Evolutionary conservation across 83 land plant genomes (phyloP), one percentile per base, ranked within the genome.

Genomic region (Thuja plicata): DNA sequence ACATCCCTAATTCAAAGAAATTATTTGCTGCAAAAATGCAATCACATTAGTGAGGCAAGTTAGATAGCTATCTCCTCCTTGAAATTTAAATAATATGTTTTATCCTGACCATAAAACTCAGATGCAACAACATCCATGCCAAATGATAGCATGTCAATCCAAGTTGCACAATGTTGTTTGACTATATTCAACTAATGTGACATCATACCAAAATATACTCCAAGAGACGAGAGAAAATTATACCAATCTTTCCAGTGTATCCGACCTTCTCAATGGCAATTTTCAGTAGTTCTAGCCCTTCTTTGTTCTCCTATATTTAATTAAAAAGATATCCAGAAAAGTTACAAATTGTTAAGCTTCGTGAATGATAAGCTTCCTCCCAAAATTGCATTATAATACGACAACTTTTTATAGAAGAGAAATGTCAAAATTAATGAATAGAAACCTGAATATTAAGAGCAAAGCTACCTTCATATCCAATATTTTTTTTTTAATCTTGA

Each of bases 381-480:
- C 30, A 27, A 66, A 24, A 27, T 66, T 27, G 8, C 70, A 62
- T 62, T 24, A 27, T 66, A 7, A 24, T 5, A 66, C 27, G 9
- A 27, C 32, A 8, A 8, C 0, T 9, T 9, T 66, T 66, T 27
- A 66, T 11, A 76, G 17, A 76, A 11, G 78, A 1, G 0, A 32
- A 76, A 76, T 32, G 35, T 6, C 79, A 76, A 76, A 76, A 76
- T 76, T 34, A 32, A 76, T 34, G 2, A 34, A 35, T 0, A 76
- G 8, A 48, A 0, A 96, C 99, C 98, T 96, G 99, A 89, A 98
- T 97, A 87, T 96, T 98, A 74, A 99, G 99, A 91, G 99, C 99
- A 89, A 98, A 98, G 41, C 99, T 98, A 93, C 99, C 99, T 90
- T 98, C 99, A 91, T 98, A 98, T 66, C 99, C 99, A 54, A 98